phyloP scores from a whole-genome alignment of 176 grass and related monocot species.

The Triticum monococcum region DNA sequence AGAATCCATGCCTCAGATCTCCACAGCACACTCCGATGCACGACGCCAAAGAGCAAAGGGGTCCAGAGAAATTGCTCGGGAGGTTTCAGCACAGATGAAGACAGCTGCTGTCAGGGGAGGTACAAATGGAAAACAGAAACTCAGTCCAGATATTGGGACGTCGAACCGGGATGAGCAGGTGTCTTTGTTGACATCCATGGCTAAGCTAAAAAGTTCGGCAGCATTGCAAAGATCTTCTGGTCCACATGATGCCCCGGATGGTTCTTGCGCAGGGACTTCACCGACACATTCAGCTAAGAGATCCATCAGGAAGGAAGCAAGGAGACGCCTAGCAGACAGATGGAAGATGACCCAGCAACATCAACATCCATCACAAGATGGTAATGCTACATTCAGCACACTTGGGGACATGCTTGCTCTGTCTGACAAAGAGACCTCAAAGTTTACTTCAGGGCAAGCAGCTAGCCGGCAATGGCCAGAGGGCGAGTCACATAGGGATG shows the following conservation, averaged over 20 bases:
- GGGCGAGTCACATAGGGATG: slow-evolving; percentile 15
- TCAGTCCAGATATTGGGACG: slow-evolving; percentile 14
- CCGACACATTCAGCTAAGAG: slow-evolving; percentile 44
- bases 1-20: slow-evolving; percentile 9
- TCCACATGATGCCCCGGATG: slow-evolving; percentile 17
- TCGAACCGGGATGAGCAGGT: slow-evolving; percentile 6
- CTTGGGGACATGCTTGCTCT: slow-evolving; percentile 68
- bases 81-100: slow-evolving; percentile 53
- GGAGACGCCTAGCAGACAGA: slow-evolving; percentile 67
- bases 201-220: slow-evolving; percentile 27
- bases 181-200: not conserved
- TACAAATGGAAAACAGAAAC: slow-evolving; percentile 23
- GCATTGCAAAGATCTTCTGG: slow-evolving; percentile 3
- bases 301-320: slow-evolving; percentile 68
- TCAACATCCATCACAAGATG: slow-evolving; percentile 35
- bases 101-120: slow-evolving; percentile 35
- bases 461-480: slow-evolving; percentile 4
- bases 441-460: slow-evolving; percentile 5
- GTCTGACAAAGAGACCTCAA: slow-evolving; percentile 51
- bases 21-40: not conserved
- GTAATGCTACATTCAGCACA: slow-evolving; percentile 37
- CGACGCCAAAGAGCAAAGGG: slow-evolving; percentile 23
- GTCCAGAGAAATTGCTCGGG: slow-evolving; percentile 54
- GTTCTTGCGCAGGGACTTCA: slow-evolving; percentile 22
- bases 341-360: slow-evolving; percentile 50